Conservation (phyloP, 1,139 yeast genomes). For the Saccharomycopsis hybrid region DNA sequence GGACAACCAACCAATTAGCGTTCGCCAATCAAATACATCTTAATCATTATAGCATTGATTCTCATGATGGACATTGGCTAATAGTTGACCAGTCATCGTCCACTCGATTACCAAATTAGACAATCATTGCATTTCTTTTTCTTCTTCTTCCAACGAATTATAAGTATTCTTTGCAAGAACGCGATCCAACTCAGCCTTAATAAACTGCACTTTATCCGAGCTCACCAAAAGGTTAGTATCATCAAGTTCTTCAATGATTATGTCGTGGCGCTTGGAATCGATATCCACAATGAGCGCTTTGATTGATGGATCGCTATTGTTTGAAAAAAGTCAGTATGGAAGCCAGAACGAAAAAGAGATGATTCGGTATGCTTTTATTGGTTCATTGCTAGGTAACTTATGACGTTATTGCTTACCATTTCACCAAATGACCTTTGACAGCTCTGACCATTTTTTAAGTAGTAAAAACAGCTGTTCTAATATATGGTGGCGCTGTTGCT, state of each 20-base stretch:
- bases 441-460: constrained; percentile 16
- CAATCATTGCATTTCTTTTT: constrained; percentile 19
- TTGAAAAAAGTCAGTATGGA: background rate
- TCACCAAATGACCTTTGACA: constrained; percentile 15
- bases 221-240: constrained; percentile 84
- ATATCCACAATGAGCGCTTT: constrained; percentile 77
- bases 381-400: no score
- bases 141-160: constrained; percentile 75
- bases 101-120: no score
- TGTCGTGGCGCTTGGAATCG: constrained; percentile 59
- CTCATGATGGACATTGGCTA: no score
- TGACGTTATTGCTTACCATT: constrained; percentile 13
- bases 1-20: no score
- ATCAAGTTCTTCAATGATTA: constrained; percentile 52
- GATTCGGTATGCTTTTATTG: no score
- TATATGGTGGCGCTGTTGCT: no score
- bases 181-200: constrained; percentile 70
- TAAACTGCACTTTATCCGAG: constrained; percentile 63
- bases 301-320: constrained; percentile 79
- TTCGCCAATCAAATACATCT: no score
- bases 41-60: no score
- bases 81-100: no score
- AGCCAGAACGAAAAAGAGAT: background rate
- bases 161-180: constrained; percentile 76
- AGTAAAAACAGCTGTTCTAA: no score